Base-by-base conservation (phyloP, 768 basidiomycete genomes). In the Mycena albidolilacea region DNA sequence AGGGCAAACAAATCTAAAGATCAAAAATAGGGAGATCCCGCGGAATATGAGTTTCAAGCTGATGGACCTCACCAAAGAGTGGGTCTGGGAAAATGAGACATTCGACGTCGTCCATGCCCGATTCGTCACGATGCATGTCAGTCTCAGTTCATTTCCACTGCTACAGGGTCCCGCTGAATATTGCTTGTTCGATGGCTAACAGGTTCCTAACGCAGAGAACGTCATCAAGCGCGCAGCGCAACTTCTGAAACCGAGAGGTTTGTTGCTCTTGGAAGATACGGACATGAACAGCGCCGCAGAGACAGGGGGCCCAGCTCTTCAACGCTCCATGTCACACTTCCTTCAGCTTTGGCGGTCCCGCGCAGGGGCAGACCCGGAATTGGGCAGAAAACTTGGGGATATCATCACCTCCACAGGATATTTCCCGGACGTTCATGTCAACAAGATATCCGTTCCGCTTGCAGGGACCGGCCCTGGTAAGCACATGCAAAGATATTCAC, bases 191-290 rank as follows among this genome's bases (percentile, higher is more conserved):
- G 23, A 58, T 7, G 9, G 15, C 35, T 11, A 35, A 38, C 57
- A 69, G 59, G 48, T 69, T 19, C 15, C 48, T 1, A 54, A 69
- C 46, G 58, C 15, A 21, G 54, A 41, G 23, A 23, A 8, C 39
- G 23, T 43, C 35, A 12, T 70, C 15, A 30, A n/a, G 19, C 38
- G 62, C 12, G 48, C 39, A 8, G 46, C 69, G 2, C 46, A 23
- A 37, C 61, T 70, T 7, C 39, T 70, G 5, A 70, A 70, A 38
- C 69, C 69, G 7, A 61, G 69, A 5, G 69, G 69, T 1, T 17
- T 62, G 9, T 46, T 70, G 15, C n/a, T 70, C 69, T 7, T 70
- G 44, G 69, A 62, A 38, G 69, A 70, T 11, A 14, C 35, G 8
- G 69, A 70, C 14, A 6, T 64, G n/a, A 21, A 5, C 3, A 63